Percentiles rank a stretch among this genome's conserved stretches.
Conservation (phyloP, 2,329 filamentous ascomycete species). For the Arthrobotrys musiformis region DNA sequence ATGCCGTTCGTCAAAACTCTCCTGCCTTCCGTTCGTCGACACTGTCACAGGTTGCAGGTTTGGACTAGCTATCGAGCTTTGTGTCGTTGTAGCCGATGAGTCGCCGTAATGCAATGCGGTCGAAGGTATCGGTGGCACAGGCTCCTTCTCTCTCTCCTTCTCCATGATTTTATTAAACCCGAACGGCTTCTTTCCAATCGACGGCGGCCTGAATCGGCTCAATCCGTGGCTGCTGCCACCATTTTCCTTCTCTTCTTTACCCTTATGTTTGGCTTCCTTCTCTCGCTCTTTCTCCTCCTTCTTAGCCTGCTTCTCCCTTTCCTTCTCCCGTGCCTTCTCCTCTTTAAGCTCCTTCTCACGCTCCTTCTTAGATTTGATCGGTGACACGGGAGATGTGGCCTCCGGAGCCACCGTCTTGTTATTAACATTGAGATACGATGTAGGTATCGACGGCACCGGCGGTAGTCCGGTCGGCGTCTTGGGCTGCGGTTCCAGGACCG, state of each 20-base stretch:
- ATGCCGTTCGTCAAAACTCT: slow-evolving; percentile 39
- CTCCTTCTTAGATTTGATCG: slow-evolving; percentile 58
- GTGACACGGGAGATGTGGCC: slow-evolving; percentile 40
- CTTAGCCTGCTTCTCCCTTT: slow-evolving; percentile 56
- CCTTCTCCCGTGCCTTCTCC: slow-evolving; percentile 57
- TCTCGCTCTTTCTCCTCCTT: slow-evolving; percentile 43
- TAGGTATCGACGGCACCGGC: slow-evolving; percentile 54
- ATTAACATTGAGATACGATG: slow-evolving; percentile 37
- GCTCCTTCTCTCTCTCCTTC: slow-evolving; percentile 49
- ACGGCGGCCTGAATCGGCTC: slow-evolving; percentile 43
- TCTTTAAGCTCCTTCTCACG: slow-evolving; percentile 56
- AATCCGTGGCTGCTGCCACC: slow-evolving; percentile 46
- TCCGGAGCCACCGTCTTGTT: slow-evolving; percentile 39
- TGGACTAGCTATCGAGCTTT: slow-evolving; percentile 24
- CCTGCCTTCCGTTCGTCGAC: slow-evolving; percentile 24
- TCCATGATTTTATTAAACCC: slow-evolving; percentile 46
- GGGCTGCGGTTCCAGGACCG: slow-evolving; percentile 51
- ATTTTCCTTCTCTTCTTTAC: slow-evolving; percentile 51
- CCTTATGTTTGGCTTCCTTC: slow-evolving; percentile 38
- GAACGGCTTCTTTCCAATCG: slow-evolving; percentile 54
- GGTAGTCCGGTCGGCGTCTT: slow-evolving; percentile 46
- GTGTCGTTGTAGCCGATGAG: slow-evolving; percentile 46
- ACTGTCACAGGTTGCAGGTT: slow-evolving; percentile 28
- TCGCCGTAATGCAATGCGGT: slow-evolving; percentile 51
- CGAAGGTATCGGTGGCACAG: slow-evolving; percentile 37